Percentiles rank a stretch among this genome's conserved stretches.
These are phyloP conservation scores for Orbilia oligospora DNA, from an alignment of 2,329 filamentous ascomycete genomes.

Conservation along the genomic window DNA sequence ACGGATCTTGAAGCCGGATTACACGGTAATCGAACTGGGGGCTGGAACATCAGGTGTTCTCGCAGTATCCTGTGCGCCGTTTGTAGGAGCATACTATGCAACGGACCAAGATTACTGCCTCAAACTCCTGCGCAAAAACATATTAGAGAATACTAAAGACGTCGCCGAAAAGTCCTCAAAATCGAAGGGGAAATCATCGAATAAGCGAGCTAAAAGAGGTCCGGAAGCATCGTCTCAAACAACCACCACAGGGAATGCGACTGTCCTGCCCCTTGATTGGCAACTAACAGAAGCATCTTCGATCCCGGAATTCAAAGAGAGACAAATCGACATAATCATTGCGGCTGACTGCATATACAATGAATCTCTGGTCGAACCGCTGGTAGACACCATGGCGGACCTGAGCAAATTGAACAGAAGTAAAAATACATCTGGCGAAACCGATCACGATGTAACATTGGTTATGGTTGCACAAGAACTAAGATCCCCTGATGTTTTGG, in stretches of 20 bases:
- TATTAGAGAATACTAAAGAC: conserved; percentile 73
- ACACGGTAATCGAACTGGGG: conserved; percentile 83
- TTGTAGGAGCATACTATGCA: conserved; percentile 78
- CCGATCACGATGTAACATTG: conserved; percentile 70
- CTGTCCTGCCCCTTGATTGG: conserved; percentile 83
- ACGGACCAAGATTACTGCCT: conserved; percentile 92
- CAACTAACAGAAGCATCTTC: conserved; percentile 75
- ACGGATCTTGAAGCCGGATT: conserved; percentile 71
- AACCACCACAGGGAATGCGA: conserved; percentile 68
- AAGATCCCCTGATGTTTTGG: conserved; percentile 85
- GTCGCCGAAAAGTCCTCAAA: not conserved
- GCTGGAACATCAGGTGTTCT: conserved; percentile 88
- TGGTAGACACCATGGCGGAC: conserved; percentile 85
- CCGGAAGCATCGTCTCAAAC: not conserved
- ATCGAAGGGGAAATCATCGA: conserved; percentile 23
- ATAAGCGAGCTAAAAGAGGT: conserved; percentile 59
- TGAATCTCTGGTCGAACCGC: conserved; percentile 82
- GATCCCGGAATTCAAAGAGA: conserved; percentile 61
- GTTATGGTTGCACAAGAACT: conserved; percentile 92
- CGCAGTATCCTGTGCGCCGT: conserved; percentile 76
- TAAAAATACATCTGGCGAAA: conserved; percentile 3
- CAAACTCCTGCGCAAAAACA: conserved; percentile 81
- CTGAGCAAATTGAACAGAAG: conserved; percentile 73
- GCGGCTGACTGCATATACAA: conserved; percentile 98
- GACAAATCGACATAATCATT: conserved; percentile 79